Percentiles rank a stretch among this genome's conserved stretches.
phyloP scores from a whole-genome alignment of 345 rosid genomes.

The Melaleuca quinquenervia region DNA sequence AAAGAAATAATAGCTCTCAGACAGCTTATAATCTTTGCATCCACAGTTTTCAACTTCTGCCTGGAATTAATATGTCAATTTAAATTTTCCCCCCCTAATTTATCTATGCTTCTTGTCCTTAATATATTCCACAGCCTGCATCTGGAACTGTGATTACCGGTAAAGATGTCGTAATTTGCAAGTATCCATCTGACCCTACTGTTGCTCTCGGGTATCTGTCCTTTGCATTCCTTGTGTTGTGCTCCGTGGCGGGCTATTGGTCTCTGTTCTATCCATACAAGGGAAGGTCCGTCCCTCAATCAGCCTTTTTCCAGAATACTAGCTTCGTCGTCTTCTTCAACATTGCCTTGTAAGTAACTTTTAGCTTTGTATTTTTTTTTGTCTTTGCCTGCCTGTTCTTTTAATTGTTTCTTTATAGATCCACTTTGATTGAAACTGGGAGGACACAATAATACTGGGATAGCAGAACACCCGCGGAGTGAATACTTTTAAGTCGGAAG shows the following conservation, averaged over 20 bases:
- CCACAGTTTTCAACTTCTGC: background rate
- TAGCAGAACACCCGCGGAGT: background rate
- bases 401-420: background rate
- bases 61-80: background rate
- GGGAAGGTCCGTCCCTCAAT: slow-evolving; percentile 65
- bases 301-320: slow-evolving; percentile 51
- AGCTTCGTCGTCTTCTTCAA: slow-evolving; percentile 62
- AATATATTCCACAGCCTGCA: slow-evolving; percentile 38
- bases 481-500: background rate
- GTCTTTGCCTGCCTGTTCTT: background rate
- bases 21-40: background rate
- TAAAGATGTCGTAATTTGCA: slow-evolving; percentile 65
- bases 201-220: slow-evolving; percentile 68
- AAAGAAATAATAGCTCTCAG: background rate
- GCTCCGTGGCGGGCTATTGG: slow-evolving; percentile 39
- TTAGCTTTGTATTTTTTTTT: background rate
- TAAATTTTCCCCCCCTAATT: background rate
- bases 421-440: background rate
- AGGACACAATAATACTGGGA: background rate
- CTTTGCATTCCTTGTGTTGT: slow-evolving; percentile 47
- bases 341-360: slow-evolving; percentile 55
- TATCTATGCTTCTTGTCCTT: background rate
- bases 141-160: slow-evolving; percentile 55
- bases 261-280: slow-evolving; percentile 72
- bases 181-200: slow-evolving; percentile 71